A percentile compares a stretch with the other conserved stretches of the same genome.
phyloP scores from a whole-genome alignment of 331 rosid genomes.

The Spiraea crenata region DNA sequence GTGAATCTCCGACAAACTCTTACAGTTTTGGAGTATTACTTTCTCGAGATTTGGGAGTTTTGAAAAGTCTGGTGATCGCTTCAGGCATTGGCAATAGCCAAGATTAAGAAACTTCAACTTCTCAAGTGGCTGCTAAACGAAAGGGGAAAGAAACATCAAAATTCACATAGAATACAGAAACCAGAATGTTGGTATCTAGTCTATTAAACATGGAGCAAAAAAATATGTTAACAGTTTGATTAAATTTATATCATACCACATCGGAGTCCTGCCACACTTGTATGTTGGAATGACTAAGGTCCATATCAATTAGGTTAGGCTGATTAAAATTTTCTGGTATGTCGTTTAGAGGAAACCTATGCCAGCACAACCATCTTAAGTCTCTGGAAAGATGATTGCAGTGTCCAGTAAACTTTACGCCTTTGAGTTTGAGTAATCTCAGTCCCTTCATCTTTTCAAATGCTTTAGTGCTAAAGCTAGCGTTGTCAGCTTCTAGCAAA shows the following conservation, averaged over 20 bases:
- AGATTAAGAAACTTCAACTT: constrained; percentile 44
- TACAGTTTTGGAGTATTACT: constrained; percentile 34
- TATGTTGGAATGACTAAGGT: constrained; percentile 26
- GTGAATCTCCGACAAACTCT: constrained; percentile 27
- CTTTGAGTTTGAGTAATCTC: constrained; percentile 19
- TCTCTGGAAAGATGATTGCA: too few relatives aligned
- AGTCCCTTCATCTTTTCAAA: constrained; percentile 26
- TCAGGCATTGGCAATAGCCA: constrained; percentile 36
- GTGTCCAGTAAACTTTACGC: too few relatives aligned
- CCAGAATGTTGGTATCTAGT: constrained; percentile 9
- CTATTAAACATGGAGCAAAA: too few relatives aligned
- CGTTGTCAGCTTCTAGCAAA: not conserved
- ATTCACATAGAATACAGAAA: not conserved
- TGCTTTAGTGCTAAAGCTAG: constrained; percentile 19
- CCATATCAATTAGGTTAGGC: constrained; percentile 23
- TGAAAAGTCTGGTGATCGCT: constrained; percentile 33
- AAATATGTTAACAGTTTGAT: too few relatives aligned
- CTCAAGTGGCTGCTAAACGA: constrained; percentile 26
- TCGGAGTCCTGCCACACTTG: constrained; percentile 21
- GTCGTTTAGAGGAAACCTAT: not conserved
- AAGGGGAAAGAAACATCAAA: not conserved
- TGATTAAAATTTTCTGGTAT: constrained; percentile 22
- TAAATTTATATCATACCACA: too few relatives aligned
- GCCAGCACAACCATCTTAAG: too few relatives aligned
- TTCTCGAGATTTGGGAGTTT: constrained; percentile 43